Base-by-base conservation (phyloP, 1,284 basidiomycete species). In the Marasmius oreades region DNA sequence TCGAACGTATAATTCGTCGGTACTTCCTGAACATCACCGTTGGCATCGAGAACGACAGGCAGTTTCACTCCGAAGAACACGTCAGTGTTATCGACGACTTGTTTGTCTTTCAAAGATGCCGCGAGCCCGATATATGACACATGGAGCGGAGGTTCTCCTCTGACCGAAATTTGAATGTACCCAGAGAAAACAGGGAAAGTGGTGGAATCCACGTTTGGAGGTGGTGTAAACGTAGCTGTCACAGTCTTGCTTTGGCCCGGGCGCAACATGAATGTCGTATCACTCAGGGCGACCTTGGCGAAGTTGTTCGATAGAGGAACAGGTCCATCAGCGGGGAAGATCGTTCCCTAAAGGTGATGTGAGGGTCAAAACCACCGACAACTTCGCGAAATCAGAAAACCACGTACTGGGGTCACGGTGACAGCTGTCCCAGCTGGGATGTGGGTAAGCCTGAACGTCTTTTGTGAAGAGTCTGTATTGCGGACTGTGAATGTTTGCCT, bases 391-490 rank as follows among this genome's bases (percentile, higher is more conserved):
- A 12, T 22, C 45, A n/a, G 33, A 55, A n/a, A 47, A 36, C 61
- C 1, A 60, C 61, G 14, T 47, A 71, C 69, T 34, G 64, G 58
- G 51, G 64, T 65, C 48, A 82, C 69, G 0, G 81, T 79, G 14
- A 76, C 59, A 14, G 80, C 78, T 5, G 81, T 83, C 12, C 80
- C 81, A 31, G 81, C 81, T n/a, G 80, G 78, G 7, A 79, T 64
- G 59, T 83, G 81, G 1, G 60, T 72, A 23, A 84, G 59, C n/a
- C 64, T 76, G 64, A 78, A 83, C 1, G 62, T 70, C 66, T 80
- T 78, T 3, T 63, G 52, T 0, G 65, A 62, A 14, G 57, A 72
- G 5, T 73, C 80, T 12, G 65, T 74, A 62, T 84, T 84, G 57
- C 64, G 71, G 42, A 84, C 73, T 20, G 71, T 77, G 67, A 83